These are phyloP conservation scores for Fremontodendron californicum DNA, from an alignment of 345 rosid species.

Conservation along the genomic window DNA sequence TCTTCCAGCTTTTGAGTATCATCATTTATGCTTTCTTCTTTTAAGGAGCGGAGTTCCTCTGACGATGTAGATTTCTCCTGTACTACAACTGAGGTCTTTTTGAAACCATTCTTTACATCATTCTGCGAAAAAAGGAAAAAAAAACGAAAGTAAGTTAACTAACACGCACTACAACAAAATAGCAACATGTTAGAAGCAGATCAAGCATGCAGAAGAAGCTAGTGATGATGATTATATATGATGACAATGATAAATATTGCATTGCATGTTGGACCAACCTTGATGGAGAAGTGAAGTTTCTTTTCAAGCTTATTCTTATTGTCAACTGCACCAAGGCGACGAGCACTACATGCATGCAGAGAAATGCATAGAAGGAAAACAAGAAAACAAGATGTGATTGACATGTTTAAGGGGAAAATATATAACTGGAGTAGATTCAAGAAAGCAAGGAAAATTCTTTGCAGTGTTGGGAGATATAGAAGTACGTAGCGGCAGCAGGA, in stretches of 20 bases:
- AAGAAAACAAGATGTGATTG: constrained; percentile 31
- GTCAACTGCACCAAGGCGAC: constrained; percentile 32
- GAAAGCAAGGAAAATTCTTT: neutral
- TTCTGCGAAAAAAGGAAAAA: constrained; percentile 6
- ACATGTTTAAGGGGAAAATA: constrained; percentile 23
- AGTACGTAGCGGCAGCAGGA: neutral
- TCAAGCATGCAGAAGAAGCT: neutral
- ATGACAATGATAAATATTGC: neutral
- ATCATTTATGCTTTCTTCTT: constrained; percentile 12
- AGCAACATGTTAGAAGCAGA: neutral
- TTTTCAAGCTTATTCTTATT: constrained; percentile 21
- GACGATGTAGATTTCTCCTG: constrained; percentile 13
- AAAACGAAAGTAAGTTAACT: neutral
- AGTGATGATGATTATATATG: neutral
- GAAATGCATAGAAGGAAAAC: constrained; percentile 32
- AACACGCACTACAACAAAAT: neutral
- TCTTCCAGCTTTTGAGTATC: constrained; percentile 11
- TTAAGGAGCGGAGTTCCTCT: constrained; percentile 9
- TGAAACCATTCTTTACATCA: constrained; percentile 7
- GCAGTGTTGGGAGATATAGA: constrained; percentile 3
- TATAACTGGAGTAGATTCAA: neutral
- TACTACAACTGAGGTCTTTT: constrained; percentile 11
- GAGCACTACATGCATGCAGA: constrained; percentile 45
- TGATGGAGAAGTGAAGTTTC: constrained; percentile 26
- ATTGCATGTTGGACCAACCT: constrained; percentile 13